Conservation (phyloP, 768 basidiomycete species). For the Melanogaster broomeanus region DNA sequence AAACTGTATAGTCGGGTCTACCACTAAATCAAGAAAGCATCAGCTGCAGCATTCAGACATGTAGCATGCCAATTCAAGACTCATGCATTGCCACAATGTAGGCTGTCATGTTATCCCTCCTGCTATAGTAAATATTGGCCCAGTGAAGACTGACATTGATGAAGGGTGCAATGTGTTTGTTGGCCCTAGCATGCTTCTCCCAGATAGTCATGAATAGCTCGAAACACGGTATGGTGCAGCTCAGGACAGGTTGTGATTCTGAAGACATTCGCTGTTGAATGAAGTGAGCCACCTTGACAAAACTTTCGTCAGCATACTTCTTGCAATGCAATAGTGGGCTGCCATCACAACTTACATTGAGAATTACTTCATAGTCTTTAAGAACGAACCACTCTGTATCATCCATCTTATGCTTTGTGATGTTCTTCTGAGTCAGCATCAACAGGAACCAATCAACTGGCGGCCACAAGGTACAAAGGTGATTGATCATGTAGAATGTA, state of each 20-base stretch:
- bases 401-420: neutral
- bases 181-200: neutral
- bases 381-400: neutral
- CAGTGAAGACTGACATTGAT: neutral
- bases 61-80: neutral
- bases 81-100: slow-evolving; percentile 1
- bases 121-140: neutral
- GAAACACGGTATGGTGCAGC: neutral
- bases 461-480: neutral
- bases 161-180: neutral
- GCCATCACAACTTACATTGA: neutral
- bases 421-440: neutral
- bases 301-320: neutral
- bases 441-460: neutral
- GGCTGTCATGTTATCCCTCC: neutral
- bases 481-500: too few species aligned
- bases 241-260: neutral
- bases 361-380: neutral
- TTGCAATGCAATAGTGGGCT: too few species aligned
- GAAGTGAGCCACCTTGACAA: neutral
- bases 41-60: too few species aligned
- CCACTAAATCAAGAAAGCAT: too few species aligned
- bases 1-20: too few species aligned
- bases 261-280: neutral
- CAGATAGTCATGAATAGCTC: neutral